Evolutionary conservation across 441 rosid species (phyloP).

Genomic region (Biscutella laevigata): DNA sequence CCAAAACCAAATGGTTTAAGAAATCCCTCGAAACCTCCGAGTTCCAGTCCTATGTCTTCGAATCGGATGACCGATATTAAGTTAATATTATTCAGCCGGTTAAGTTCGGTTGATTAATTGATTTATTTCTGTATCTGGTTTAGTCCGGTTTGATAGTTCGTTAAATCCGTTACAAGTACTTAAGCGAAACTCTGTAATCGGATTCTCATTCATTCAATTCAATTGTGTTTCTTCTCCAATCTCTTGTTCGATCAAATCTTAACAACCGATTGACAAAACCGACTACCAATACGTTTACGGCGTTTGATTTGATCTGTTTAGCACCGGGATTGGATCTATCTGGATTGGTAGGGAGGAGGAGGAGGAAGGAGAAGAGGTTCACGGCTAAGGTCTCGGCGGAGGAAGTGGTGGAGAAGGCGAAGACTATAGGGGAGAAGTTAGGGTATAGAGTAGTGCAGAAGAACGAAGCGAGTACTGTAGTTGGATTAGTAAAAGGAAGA

Average conservation of each 20-base stretch:
- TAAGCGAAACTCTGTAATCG: too few relatives aligned
- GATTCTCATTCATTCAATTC: too few relatives aligned
- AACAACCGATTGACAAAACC: too few relatives aligned
- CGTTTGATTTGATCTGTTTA: slow-evolving; percentile 62
- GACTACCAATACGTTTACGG: slow-evolving; percentile 23
- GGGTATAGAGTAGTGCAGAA: slow-evolving; percentile 58
- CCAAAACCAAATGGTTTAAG: slow-evolving; percentile 49
- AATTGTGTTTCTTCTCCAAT: too few relatives aligned
- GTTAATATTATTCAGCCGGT: too few relatives aligned
- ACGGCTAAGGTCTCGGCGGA: slow-evolving; percentile 44
- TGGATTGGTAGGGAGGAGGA: slow-evolving; percentile 41
- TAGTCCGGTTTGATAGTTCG: too few relatives aligned
- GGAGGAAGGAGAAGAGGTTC: slow-evolving; percentile 49
- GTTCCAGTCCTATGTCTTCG: background rate
- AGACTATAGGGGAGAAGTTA: slow-evolving; percentile 46
- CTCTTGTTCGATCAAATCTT: too few relatives aligned
- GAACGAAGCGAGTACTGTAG: slow-evolving; percentile 26
- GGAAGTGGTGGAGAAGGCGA: slow-evolving; percentile 47
- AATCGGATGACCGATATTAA: too few relatives aligned
- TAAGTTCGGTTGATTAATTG: too few relatives aligned
- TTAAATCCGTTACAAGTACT: too few relatives aligned
- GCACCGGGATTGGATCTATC: slow-evolving; percentile 69
- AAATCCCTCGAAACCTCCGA: slow-evolving; percentile 19
- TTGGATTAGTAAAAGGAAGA: slow-evolving; percentile 44
- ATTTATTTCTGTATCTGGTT: too few relatives aligned